Percentiles rank a stretch among this genome's conserved stretches.
These are phyloP conservation scores for Fusarium floridanum DNA, from an alignment of 2,329 filamentous ascomycete species.

Conservation along the genomic window DNA sequence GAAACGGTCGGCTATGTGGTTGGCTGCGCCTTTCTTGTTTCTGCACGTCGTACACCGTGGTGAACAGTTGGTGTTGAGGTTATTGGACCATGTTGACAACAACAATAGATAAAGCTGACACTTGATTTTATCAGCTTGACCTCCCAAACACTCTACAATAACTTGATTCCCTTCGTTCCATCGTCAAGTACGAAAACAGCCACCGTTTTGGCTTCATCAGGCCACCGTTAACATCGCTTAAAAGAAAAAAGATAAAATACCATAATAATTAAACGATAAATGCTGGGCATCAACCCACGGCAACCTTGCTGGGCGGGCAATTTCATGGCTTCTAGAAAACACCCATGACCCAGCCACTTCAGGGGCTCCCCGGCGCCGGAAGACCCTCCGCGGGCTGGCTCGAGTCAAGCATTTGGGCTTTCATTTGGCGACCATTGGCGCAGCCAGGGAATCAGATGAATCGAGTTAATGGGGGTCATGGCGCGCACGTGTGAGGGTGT, in stretches of 20 bases:
- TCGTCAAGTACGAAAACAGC: constrained; percentile 17
- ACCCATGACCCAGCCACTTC: constrained; percentile 34
- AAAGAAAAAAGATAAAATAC: constrained; percentile 28
- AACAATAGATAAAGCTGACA: background rate
- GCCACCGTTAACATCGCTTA: constrained; percentile 33
- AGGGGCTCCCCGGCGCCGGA: constrained; percentile 40
- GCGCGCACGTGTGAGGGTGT: constrained; percentile 39
- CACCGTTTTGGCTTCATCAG: constrained; percentile 36
- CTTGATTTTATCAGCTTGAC: background rate
- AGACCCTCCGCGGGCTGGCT: constrained; percentile 37
- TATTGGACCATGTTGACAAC: background rate
- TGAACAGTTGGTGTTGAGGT: background rate
- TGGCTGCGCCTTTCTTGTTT: background rate
- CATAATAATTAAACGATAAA: constrained; percentile 30
- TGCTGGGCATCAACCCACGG: constrained; percentile 29
- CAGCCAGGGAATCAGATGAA: constrained; percentile 30
- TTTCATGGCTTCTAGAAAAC: constrained; percentile 46
- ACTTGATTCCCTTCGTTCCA: background rate
- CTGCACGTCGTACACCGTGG: background rate
- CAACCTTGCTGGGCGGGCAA: constrained; percentile 23
- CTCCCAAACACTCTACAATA: background rate
- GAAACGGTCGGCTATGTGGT: constrained; percentile 19
- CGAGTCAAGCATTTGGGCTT: constrained; percentile 34
- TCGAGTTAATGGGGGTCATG: constrained; percentile 26
- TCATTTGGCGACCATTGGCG: constrained; percentile 22